Conservation (phyloP, 2,329 filamentous ascomycete genomes). For the Mariannaea elegans region DNA sequence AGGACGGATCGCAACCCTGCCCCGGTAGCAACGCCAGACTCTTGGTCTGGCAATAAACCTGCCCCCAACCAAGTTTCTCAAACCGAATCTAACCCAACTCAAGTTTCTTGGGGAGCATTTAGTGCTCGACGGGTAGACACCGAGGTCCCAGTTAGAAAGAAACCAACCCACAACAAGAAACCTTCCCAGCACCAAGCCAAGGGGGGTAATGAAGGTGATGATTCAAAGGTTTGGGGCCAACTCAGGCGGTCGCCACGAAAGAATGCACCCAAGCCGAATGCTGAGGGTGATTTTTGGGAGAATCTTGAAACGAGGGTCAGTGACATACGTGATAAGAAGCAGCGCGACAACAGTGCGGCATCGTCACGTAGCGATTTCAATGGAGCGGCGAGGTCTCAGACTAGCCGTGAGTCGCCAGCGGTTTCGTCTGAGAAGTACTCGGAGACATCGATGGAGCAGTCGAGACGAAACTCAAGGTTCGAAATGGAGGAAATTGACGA, state of each 20-base stretch:
- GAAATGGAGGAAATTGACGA: conserved; percentile 38
- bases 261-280: not conserved
- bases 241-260: conserved; percentile 31
- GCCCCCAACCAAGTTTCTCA: not conserved
- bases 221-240: conserved; percentile 36
- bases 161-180: not conserved
- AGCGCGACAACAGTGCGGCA: not conserved
- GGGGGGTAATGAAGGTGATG: not conserved
- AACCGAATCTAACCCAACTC: not conserved
- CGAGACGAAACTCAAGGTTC: conserved; percentile 43
- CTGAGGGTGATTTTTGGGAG: conserved; percentile 34
- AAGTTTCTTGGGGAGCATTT: conserved; percentile 36
- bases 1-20: conserved; percentile 40
- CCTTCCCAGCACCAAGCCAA: not conserved
- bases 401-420: not conserved
- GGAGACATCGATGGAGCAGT: conserved; percentile 26
- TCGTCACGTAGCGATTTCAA: not conserved
- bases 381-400: not conserved
- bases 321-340: conserved; percentile 26
- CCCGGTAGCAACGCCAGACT: conserved; percentile 37
- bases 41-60: conserved; percentile 34
- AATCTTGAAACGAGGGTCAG: conserved; percentile 36
- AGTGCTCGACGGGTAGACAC: conserved; percentile 34
- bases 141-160: conserved; percentile 20
- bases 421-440: conserved; percentile 8